phyloP scores from a whole-genome alignment of 2,329 filamentous ascomycete species.

The Lachnellula occidentalis region DNA sequence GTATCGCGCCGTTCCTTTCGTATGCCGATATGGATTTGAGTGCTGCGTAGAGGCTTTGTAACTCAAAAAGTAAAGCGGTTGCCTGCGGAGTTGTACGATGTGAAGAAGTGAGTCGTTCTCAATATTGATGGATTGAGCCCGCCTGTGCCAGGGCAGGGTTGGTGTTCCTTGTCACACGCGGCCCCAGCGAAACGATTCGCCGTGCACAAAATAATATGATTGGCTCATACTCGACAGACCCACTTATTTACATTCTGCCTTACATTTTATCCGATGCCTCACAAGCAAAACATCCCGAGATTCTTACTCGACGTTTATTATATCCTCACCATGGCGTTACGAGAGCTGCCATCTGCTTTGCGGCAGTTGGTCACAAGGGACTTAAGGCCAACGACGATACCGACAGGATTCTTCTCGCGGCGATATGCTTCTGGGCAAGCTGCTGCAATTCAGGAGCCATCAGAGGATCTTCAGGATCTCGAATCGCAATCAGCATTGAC shows the following conservation, averaged over 20 bases:
- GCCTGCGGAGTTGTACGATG: background rate
- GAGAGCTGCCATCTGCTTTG: constrained; percentile 28
- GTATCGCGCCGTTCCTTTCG: background rate
- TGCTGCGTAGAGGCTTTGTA: background rate
- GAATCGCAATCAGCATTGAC: constrained; percentile 41
- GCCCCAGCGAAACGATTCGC: background rate
- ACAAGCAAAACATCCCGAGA: constrained; percentile 11
- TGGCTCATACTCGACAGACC: background rate
- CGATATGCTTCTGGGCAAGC: constrained; percentile 28
- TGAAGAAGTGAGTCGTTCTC: background rate
- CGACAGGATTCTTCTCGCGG: constrained; percentile 13
- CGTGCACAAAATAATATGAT: background rate
- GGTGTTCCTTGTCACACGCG: background rate
- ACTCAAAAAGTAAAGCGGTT: background rate
- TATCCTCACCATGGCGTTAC: constrained; percentile 27
- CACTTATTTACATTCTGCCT: constrained; percentile 8
- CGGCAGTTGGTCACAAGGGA: constrained; percentile 24
- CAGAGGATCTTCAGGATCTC: constrained; percentile 36
- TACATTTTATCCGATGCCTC: constrained; percentile 4
- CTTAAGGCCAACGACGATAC: constrained; percentile 10
- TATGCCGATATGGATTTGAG: background rate
- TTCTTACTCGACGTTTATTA: constrained; percentile 8
- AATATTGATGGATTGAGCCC: background rate
- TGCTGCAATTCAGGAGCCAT: constrained; percentile 16
- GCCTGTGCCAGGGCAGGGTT: background rate